phyloP scores from a whole-genome alignment of 129 eudicot species.

The Arctium lappa region DNA sequence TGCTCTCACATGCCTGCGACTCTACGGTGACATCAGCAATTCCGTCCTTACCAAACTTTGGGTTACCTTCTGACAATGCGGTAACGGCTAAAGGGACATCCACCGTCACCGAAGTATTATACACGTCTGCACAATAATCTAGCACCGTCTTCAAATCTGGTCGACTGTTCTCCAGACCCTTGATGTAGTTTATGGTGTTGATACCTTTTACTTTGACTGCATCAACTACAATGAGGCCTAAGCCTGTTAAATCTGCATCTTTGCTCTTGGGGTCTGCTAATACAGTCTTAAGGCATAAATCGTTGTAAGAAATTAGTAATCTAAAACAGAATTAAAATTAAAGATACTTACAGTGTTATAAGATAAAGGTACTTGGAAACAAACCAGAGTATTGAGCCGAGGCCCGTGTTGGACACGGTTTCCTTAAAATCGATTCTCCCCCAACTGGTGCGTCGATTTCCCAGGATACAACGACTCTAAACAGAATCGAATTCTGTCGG shows the following conservation, averaged over 20 bases:
- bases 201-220: constrained; percentile 29
- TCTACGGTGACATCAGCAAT: constrained; percentile 36
- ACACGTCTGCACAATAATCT: constrained; percentile 23
- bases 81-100: constrained; percentile 31
- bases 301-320: too few relatives aligned
- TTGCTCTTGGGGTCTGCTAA: constrained; percentile 35
- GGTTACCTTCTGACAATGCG: constrained; percentile 23
- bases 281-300: constrained; percentile 33
- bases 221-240: constrained; percentile 37
- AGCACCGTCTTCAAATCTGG: constrained; percentile 16
- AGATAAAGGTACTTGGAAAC: too few relatives aligned
- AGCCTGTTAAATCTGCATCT: constrained; percentile 34
- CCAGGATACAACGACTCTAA: too few relatives aligned
- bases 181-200: background rate
- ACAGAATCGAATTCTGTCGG: too few relatives aligned
- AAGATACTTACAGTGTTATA: too few relatives aligned
- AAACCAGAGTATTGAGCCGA: too few relatives aligned
- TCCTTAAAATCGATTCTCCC: too few relatives aligned
- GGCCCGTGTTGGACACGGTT: too few relatives aligned
- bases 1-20: constrained; percentile 30
- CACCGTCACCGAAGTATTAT: constrained; percentile 17
- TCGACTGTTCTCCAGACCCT: background rate
- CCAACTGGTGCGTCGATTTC: too few relatives aligned
- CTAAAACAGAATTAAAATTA: too few relatives aligned
- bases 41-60: constrained; percentile 47